Conservation (phyloP, 345 rosid species). For the Raphanus sativus region DNA sequence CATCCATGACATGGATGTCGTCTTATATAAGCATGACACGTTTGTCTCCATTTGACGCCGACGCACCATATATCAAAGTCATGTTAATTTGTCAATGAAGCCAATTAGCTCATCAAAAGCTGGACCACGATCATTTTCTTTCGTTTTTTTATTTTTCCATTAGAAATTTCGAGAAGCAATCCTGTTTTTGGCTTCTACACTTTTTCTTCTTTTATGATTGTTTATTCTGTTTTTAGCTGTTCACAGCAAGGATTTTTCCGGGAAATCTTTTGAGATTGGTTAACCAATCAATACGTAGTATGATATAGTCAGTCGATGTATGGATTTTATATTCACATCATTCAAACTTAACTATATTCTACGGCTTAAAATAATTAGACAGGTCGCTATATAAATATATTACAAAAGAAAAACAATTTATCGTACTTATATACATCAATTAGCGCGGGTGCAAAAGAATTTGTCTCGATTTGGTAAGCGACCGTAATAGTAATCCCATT, state of each 20-base stretch:
- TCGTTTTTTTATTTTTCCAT: constrained; percentile 1
- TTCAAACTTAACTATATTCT: background rate
- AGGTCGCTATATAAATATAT: background rate
- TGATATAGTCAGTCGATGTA: background rate
- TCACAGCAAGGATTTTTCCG: constrained; percentile 16
- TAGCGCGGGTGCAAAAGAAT: background rate
- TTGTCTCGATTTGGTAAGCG: constrained; percentile 9
- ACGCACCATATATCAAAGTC: constrained; percentile 28
- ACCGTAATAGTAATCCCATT: background rate
- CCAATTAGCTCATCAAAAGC: constrained; percentile 41
- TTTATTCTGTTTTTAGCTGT: constrained; percentile 20
- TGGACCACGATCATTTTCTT: constrained; percentile 35
- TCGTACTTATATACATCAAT: too few species aligned
- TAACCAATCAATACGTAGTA: background rate
- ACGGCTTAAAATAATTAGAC: background rate
- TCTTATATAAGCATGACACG: constrained; percentile 20
- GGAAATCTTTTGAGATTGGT: background rate
- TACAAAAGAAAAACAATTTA: too few species aligned
- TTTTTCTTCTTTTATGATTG: background rate
- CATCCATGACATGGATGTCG: background rate
- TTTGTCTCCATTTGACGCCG: constrained; percentile 31
- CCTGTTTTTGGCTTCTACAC: constrained; percentile 27
- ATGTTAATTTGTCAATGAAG: constrained; percentile 36
- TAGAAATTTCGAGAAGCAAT: constrained; percentile 33
- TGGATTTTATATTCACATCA: background rate